These are phyloP conservation scores for Monascus purpureus DNA, from an alignment of 495 filamentous ascomycete genomes.

Conservation along the genomic window DNA sequence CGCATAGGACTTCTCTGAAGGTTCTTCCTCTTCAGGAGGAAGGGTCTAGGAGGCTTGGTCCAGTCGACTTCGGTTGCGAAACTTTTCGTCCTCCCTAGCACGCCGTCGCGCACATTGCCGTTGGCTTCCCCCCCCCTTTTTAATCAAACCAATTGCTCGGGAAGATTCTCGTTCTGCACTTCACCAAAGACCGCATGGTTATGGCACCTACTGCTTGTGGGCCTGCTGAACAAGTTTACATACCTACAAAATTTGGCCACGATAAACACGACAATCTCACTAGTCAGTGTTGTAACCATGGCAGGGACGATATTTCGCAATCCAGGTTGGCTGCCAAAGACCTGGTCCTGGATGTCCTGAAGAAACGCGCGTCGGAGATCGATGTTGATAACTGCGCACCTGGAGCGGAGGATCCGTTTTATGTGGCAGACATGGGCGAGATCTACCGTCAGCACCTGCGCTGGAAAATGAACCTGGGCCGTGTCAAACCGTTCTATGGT, in stretches of 20 bases:
- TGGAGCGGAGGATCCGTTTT: slow-evolving; percentile 93
- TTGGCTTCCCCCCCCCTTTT: slow-evolving; percentile 5
- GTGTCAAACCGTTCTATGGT: slow-evolving; percentile 97
- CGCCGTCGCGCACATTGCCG: slow-evolving; percentile 19
- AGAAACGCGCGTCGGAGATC: slow-evolving; percentile 64
- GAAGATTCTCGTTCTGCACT: neutral
- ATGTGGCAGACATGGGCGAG: slow-evolving; percentile 95
- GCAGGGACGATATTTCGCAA: slow-evolving; percentile 29
- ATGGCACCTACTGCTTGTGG: slow-evolving; percentile 15
- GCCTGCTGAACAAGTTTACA: slow-evolving; percentile 34
- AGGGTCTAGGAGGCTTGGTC: slow-evolving; percentile 85
- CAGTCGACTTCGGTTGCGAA: slow-evolving; percentile 71
- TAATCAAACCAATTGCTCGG: slow-evolving; percentile 2
- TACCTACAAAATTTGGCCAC: slow-evolving; percentile 14
- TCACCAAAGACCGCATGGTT: slow-evolving; percentile 5
- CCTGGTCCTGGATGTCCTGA: slow-evolving; percentile 66
- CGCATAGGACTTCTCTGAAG: slow-evolving; percentile 93
- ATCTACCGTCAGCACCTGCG: slow-evolving; percentile 96
- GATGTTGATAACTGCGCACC: slow-evolving; percentile 74
- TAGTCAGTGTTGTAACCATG: slow-evolving; percentile 20
- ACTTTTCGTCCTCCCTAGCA: slow-evolving; percentile 86
- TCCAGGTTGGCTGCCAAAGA: slow-evolving; percentile 35
- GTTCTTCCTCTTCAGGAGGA: slow-evolving; percentile 94
- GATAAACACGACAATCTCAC: slow-evolving; percentile 17
- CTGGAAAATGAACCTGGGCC: slow-evolving; percentile 88